These are phyloP conservation scores for Caryopteris hybrid DNA, from an alignment of 305 asterid species.

Conservation along the genomic window DNA sequence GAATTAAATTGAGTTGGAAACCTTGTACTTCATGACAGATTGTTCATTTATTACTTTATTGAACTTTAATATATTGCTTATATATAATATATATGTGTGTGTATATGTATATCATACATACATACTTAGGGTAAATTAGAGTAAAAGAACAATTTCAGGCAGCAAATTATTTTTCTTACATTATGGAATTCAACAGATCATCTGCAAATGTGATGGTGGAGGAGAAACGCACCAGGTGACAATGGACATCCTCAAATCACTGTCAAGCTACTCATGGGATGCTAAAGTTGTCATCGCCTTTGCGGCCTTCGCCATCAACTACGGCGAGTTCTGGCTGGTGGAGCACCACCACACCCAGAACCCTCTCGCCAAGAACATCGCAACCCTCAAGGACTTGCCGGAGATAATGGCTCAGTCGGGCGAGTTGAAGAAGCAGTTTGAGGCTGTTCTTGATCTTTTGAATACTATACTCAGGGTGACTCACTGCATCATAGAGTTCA, in stretches of 20 bases:
- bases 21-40: too few species aligned
- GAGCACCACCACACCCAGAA: conserved; percentile 46
- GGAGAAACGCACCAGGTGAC: conserved; percentile 68
- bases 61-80: too few species aligned
- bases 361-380: conserved; percentile 68
- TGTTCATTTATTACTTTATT: too few species aligned
- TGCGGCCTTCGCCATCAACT: conserved; percentile 77
- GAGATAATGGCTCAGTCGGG: conserved; percentile 38
- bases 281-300: conserved; percentile 69
- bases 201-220: conserved; percentile 52
- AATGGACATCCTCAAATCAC: conserved; percentile 55
- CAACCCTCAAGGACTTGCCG: conserved; percentile 72
- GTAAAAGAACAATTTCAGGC: too few species aligned
- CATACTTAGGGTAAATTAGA: too few species aligned
- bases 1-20: too few species aligned
- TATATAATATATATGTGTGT: too few species aligned
- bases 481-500: conserved; percentile 48
- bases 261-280: conserved; percentile 74
- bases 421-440: conserved; percentile 33
- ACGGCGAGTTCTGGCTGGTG: conserved; percentile 87
- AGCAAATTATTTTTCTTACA: too few species aligned
- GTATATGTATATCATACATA: too few species aligned
- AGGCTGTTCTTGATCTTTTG: conserved; percentile 34
- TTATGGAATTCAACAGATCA: conserved; percentile 34
- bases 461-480: conserved; percentile 38